These are phyloP conservation scores for Ricinus communis DNA, from an alignment of 345 rosid genomes.

Conservation along the genomic window DNA sequence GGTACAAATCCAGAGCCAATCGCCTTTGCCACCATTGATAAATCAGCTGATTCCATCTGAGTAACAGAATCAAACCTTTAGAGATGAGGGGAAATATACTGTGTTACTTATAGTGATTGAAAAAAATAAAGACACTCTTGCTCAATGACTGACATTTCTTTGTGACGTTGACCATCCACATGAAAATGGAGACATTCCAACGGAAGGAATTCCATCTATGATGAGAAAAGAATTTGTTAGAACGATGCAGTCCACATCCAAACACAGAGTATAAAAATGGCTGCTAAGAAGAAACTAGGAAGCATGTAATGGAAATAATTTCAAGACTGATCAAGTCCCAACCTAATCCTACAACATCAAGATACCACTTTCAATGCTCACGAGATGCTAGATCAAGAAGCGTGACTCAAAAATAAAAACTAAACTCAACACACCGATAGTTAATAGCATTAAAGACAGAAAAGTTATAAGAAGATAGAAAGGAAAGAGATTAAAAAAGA, in stretches of 20 bases:
- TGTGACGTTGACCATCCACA: constrained; percentile 33
- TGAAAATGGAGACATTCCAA: constrained; percentile 82
- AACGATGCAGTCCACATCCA: constrained; percentile 2
- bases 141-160: constrained; percentile 55
- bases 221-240: constrained; percentile 37
- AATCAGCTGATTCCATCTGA: constrained; percentile 69
- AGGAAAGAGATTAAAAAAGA: background rate
- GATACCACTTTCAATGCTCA: background rate
- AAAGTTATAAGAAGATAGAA: background rate
- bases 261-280: constrained; percentile 14
- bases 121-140: constrained; percentile 8
- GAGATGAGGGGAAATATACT: constrained; percentile 17
- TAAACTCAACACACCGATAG: background rate
- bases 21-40: constrained; percentile 57
- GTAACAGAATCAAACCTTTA: constrained; percentile 6
- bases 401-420: background rate
- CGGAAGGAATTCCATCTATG: constrained; percentile 88
- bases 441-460: background rate
- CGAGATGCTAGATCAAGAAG: background rate
- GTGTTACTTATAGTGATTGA: constrained; percentile 2
- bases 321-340: background rate
- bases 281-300: background rate
- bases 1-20: constrained; percentile 83
- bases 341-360: background rate
- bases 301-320: constrained; percentile 6